A percentile compares a stretch with the other conserved stretches of the same genome.
Conservation (phyloP, 305 asterid species). For the Fraxinus ornus region DNA sequence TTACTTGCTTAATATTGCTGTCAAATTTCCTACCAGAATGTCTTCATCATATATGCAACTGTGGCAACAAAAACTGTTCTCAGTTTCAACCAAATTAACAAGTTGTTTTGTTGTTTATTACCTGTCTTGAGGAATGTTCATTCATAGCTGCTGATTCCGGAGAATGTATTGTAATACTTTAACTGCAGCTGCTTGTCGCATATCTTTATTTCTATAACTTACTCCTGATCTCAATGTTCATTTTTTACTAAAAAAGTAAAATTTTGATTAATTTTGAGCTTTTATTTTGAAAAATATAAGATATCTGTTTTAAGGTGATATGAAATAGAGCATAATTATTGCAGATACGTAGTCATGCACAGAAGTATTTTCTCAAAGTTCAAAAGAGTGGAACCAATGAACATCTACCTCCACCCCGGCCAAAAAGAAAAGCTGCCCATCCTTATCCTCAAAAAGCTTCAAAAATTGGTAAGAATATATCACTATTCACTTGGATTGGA, state of each 20-base stretch:
- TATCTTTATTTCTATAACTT: background rate
- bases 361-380: slow-evolving; percentile 82
- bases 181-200: background rate
- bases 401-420: slow-evolving; percentile 96
- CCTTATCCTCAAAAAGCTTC: slow-evolving; percentile 96
- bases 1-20: background rate
- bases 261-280: background rate
- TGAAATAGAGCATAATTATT: slow-evolving; percentile 2
- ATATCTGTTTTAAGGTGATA: background rate
- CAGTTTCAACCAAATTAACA: background rate
- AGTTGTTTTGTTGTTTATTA: background rate
- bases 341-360: slow-evolving; percentile 99
- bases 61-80: background rate
- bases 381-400: slow-evolving; percentile 86
- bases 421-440: slow-evolving; percentile 94
- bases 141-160: background rate
- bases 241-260: background rate
- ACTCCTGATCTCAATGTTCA: background rate
- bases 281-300: background rate
- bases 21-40: background rate
- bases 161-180: background rate
- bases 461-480: slow-evolving; percentile 53
- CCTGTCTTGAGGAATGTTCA: background rate
- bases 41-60: background rate
- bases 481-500: background rate